Percentiles rank a stretch among this genome's conserved stretches.
Conservation (phyloP, 2,329 filamentous ascomycete species). For the Colletotrichum tanaceti region DNA sequence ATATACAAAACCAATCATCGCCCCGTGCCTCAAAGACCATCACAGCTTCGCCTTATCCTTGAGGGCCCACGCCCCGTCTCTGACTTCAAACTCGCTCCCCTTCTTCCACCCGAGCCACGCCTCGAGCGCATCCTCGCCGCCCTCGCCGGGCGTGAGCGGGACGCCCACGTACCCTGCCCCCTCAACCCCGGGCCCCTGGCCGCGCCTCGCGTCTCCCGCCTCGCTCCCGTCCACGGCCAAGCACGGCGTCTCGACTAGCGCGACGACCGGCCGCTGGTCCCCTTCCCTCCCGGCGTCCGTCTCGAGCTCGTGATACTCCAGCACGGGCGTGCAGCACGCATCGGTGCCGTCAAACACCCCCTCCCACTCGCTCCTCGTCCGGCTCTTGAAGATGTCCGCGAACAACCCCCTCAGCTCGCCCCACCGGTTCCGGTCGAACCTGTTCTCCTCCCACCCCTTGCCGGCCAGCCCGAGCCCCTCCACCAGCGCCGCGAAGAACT, state of each 20-base stretch:
- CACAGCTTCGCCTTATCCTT: slow-evolving; percentile 52
- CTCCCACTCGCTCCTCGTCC: slow-evolving; percentile 85
- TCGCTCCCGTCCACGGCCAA: slow-evolving; percentile 67
- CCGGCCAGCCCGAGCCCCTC: slow-evolving; percentile 71
- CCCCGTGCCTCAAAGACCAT: slow-evolving; percentile 7
- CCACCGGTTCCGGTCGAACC: slow-evolving; percentile 75
- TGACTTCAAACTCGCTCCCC: slow-evolving; percentile 77
- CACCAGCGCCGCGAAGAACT: slow-evolving; percentile 80
- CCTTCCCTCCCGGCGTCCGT: slow-evolving; percentile 61
- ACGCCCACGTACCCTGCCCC: slow-evolving; percentile 75
- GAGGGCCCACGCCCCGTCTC: slow-evolving; percentile 70
- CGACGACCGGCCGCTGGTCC: slow-evolving; percentile 78
- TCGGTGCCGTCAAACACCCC: slow-evolving; percentile 87
- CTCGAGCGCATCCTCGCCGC: slow-evolving; percentile 75
- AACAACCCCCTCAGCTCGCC: slow-evolving; percentile 72
- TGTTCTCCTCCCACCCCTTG: slow-evolving; percentile 61
- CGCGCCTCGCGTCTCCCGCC: slow-evolving; percentile 56
- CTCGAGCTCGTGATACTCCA: slow-evolving; percentile 80
- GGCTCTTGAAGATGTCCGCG: slow-evolving; percentile 71
- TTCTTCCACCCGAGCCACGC: slow-evolving; percentile 83
- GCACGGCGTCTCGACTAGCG: slow-evolving; percentile 76
- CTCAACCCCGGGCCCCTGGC: slow-evolving; percentile 73
- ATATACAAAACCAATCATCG: neutral
- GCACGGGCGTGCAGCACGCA: slow-evolving; percentile 90
- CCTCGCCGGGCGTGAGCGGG: slow-evolving; percentile 73